Evolutionary conservation across 2,329 filamentous ascomycete species (phyloP).

Genomic region (Trichoderma polysporum): DNA sequence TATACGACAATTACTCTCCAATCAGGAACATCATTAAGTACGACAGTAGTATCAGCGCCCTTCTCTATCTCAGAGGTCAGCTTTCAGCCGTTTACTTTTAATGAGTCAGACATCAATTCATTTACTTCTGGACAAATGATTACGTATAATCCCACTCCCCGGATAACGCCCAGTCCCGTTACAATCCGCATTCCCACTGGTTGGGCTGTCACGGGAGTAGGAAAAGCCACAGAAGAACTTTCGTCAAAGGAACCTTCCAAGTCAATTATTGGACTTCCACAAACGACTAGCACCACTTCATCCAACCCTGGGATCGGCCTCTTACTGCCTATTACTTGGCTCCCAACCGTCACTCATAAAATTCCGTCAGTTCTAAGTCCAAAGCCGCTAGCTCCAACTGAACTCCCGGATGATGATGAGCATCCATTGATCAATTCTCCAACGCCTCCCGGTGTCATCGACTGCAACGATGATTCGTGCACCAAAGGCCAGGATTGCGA

Average conservation of each 20-base stretch:
- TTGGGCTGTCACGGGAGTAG: constrained; percentile 1
- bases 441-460: background rate
- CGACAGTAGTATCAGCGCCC: background rate
- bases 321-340: constrained; percentile 12
- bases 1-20: constrained; percentile 12
- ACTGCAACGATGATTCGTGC: constrained; percentile 2
- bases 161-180: background rate
- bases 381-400: background rate
- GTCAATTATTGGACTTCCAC: background rate
- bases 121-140: background rate
- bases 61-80: constrained; percentile 12
- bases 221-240: no score
- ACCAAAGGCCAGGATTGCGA: constrained; percentile 3
- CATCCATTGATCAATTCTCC: background rate
- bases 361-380: background rate
- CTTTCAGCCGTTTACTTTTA: constrained; percentile 2
- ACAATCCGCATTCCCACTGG: background rate
- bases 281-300: background rate
- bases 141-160: constrained; percentile 8
- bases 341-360: background rate
- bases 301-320: background rate
- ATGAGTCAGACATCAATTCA: background rate
- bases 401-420: background rate
- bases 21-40: background rate
- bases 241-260: no score